Evolutionary conservation across 371 early-diverging fungal species (phyloP).

Genomic region (Mortierella sp.): DNA sequence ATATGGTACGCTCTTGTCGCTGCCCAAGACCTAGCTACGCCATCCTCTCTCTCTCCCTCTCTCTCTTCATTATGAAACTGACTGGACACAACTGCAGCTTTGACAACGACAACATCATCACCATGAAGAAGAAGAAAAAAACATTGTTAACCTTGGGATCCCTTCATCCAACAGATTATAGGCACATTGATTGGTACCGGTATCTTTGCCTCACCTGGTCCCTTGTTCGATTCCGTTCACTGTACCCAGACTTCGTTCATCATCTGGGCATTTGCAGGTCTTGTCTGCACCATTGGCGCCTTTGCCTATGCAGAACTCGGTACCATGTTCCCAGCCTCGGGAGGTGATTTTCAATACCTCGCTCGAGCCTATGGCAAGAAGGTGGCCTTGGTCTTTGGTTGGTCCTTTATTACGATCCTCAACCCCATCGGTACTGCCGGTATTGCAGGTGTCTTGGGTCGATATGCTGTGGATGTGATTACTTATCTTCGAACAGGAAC

Average conservation of each 20-base stretch:
- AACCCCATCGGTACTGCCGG: slow-evolving; percentile 52
- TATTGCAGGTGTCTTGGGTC: slow-evolving; percentile 41
- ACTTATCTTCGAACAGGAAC: slow-evolving; percentile 29
- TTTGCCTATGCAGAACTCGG: slow-evolving; percentile 52
- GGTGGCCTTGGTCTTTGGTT: slow-evolving; percentile 44
- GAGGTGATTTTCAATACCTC: slow-evolving; percentile 50
- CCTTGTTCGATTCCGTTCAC: slow-evolving; percentile 45
- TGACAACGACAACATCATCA: too few relatives aligned
- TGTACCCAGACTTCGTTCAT: slow-evolving; percentile 49
- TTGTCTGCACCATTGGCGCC: slow-evolving; percentile 42
- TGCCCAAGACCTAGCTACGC: not conserved
- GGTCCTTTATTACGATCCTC: slow-evolving; percentile 46
- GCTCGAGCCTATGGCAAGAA: slow-evolving; percentile 44
- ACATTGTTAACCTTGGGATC: not conserved
- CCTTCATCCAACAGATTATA: slow-evolving; percentile 24
- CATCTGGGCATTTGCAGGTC: slow-evolving; percentile 52
- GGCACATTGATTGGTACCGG: slow-evolving; percentile 53
- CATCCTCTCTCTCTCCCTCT: not conserved
- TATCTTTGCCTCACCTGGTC: slow-evolving; percentile 52
- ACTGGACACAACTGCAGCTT: not conserved
- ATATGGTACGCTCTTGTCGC: slow-evolving; percentile 33
- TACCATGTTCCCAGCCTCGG: slow-evolving; percentile 52
- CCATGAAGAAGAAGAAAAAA: too few relatives aligned
- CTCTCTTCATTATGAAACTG: not conserved
- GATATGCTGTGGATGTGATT: slow-evolving; percentile 49